A percentile compares a stretch with the other conserved stretches of the same genome.
These are phyloP conservation scores for Ogataea parapolymorpha DNA, from an alignment of 805 yeast genomes.

Conservation along the genomic window DNA sequence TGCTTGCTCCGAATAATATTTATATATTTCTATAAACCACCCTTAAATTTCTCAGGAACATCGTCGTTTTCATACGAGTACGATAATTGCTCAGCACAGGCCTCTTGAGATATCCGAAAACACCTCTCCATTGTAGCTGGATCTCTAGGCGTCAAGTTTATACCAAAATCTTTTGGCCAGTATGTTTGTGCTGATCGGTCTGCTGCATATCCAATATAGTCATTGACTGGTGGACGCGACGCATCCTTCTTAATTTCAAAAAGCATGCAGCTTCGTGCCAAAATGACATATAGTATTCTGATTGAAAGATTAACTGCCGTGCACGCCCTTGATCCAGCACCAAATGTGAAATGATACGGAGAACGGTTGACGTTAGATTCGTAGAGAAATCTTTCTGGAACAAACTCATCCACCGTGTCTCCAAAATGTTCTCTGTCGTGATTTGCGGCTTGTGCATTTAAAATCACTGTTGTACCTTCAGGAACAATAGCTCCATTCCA, in stretches of 20 bases:
- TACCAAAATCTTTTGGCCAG: constrained; percentile 22
- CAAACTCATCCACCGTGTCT: constrained; percentile 17
- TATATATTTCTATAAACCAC: too few species aligned
- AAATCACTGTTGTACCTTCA: constrained; percentile 20
- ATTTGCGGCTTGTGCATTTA: constrained; percentile 26
- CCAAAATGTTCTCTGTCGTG: constrained; percentile 21
- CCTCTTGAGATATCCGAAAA: constrained; percentile 5
- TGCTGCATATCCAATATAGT: constrained; percentile 20
- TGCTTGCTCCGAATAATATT: too few species aligned
- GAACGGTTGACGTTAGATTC: constrained; percentile 13
- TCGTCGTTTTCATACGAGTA: constrained; percentile 11
- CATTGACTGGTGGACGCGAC: constrained; percentile 8
- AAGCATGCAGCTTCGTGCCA: constrained; percentile 18
- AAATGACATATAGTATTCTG: constrained; percentile 16
- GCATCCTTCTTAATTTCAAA: constrained; percentile 12
- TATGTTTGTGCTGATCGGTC: constrained; percentile 22
- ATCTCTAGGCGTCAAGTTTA: constrained; percentile 14
- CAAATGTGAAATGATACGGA: constrained; percentile 25
- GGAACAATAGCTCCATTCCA: constrained; percentile 18
- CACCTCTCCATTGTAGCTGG: constrained; percentile 7
- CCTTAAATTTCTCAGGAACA: too few species aligned
- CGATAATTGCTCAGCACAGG: constrained; percentile 8
- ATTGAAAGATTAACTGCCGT: constrained; percentile 24
- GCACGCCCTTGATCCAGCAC: constrained; percentile 26
- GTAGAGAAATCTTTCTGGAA: constrained; percentile 19